These are phyloP conservation scores for Veloboletus limbatus DNA, from an alignment of 1,284 basidiomycete species.

Conservation along the genomic window DNA sequence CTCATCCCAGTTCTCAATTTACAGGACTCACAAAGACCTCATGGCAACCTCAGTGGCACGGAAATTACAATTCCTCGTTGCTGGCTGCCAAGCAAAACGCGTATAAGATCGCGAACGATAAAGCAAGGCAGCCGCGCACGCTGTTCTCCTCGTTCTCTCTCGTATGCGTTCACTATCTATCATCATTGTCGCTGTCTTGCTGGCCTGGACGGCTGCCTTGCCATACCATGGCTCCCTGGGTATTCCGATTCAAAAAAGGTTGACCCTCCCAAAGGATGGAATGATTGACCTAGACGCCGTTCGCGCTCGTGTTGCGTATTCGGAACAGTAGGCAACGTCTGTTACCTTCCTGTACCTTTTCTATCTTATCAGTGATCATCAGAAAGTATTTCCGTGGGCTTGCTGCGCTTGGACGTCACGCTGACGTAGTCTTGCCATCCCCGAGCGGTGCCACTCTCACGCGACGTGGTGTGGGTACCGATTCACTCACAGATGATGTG, in stretches of 20 bases:
- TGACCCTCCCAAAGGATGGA: constrained; percentile 15
- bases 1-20: too few relatives aligned
- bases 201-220: constrained; percentile 16
- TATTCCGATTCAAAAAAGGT: constrained; percentile 22
- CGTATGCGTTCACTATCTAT: constrained; percentile 18
- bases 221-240: constrained; percentile 12
- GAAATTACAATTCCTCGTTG: not conserved
- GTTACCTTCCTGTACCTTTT: too few relatives aligned
- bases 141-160: constrained; percentile 1
- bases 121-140: not conserved
- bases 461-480: constrained; percentile 9
- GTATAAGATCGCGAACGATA: constrained; percentile 10
- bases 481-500: constrained; percentile 15
- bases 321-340: constrained; percentile 16
- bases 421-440: not conserved
- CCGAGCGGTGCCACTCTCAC: not conserved
- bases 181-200: constrained; percentile 9
- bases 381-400: constrained; percentile 25
- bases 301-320: constrained; percentile 15
- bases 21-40: too few relatives aligned
- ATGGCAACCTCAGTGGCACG: not conserved
- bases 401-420: constrained; percentile 5
- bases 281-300: constrained; percentile 14
- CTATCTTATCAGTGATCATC: constrained; percentile 7
- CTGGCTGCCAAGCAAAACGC: constrained; percentile 1